Percentiles rank a stretch among this genome's conserved stretches.
phyloP scores from a whole-genome alignment of 441 rosid species.

The Gossypium lobatum region DNA sequence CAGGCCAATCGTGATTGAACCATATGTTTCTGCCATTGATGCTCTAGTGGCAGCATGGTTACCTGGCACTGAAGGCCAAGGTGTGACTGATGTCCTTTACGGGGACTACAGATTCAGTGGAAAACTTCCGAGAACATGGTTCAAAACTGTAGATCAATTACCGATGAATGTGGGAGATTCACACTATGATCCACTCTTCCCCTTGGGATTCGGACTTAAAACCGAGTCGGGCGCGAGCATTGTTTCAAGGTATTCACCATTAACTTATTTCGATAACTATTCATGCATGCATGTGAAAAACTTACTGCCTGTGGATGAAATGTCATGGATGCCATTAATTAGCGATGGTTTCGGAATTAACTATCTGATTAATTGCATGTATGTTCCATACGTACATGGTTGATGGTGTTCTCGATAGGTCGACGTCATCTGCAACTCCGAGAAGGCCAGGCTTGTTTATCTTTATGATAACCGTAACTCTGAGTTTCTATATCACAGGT shows the following conservation, averaged over 20 bases:
- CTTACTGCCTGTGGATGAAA: not conserved
- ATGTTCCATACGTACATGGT: constrained; percentile 9
- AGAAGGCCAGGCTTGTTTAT: constrained; percentile 28
- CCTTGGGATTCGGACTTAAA: constrained; percentile 51
- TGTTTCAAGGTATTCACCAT: constrained; percentile 45
- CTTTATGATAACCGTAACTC: constrained; percentile 25
- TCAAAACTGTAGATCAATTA: constrained; percentile 53
- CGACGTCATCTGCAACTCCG: constrained; percentile 42
- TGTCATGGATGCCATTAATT: not conserved
- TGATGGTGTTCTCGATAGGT: constrained; percentile 34
- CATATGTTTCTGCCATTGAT: constrained; percentile 45
- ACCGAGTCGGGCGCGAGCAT: constrained; percentile 47
- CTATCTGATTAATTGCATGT: not conserved
- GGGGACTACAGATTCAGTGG: constrained; percentile 63
- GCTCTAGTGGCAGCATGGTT: constrained; percentile 70
- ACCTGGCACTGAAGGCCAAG: constrained; percentile 73
- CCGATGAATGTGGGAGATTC: constrained; percentile 62
- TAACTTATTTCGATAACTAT: not conserved
- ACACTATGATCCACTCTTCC: constrained; percentile 57
- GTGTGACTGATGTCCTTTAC: constrained; percentile 53
- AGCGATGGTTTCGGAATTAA: not conserved
- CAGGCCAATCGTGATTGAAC: constrained; percentile 57
- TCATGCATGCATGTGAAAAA: not conserved
- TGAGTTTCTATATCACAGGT: constrained; percentile 37
- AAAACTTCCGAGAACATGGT: constrained; percentile 65